These are phyloP conservation scores for Peronosclerospora sorghi DNA, from an alignment of 352 stramenopile species.

Conservation along the genomic window DNA sequence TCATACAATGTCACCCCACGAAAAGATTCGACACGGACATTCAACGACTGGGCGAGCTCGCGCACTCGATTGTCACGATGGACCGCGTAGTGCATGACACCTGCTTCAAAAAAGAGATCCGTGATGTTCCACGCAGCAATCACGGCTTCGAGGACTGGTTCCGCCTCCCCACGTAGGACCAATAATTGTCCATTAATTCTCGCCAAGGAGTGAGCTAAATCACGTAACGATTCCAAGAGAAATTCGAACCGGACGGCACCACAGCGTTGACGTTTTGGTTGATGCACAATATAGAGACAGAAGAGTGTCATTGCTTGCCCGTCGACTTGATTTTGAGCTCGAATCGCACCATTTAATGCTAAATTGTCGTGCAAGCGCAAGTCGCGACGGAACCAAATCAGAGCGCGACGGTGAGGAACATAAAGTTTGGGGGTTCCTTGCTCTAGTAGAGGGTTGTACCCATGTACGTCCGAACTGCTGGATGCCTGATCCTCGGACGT, in stretches of 20 bases:
- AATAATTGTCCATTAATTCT: constrained; percentile 28
- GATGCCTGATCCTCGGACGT: too few relatives aligned
- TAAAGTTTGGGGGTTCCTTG: too few relatives aligned
- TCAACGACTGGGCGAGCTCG: constrained; percentile 20
- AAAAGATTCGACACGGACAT: constrained; percentile 26
- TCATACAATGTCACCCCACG: constrained; percentile 49
- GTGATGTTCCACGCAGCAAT: constrained; percentile 52
- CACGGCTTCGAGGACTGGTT: constrained; percentile 38
- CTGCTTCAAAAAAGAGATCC: constrained; percentile 59
- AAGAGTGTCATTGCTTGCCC: constrained; percentile 26
- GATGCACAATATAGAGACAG: constrained; percentile 85
- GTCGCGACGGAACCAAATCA: constrained; percentile 91
- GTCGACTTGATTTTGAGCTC: constrained; percentile 6
- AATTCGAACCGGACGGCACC: constrained; percentile 81
- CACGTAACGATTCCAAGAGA: constrained; percentile 83
- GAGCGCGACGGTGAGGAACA: constrained; percentile 14
- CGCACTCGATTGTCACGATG: constrained; percentile 33
- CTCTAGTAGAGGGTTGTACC: too few relatives aligned
- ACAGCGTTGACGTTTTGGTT: constrained; percentile 52
- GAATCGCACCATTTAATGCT: constrained; percentile 64
- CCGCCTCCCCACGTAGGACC: constrained; percentile 47
- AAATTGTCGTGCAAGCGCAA: constrained; percentile 94
- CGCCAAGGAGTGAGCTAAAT: constrained; percentile 44
- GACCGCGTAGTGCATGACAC: constrained; percentile 37
- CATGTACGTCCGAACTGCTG: too few relatives aligned